Evolutionary conservation across 2,329 filamentous ascomycete genomes (phyloP).

Genomic region (Monosporascus sp.): DNA sequence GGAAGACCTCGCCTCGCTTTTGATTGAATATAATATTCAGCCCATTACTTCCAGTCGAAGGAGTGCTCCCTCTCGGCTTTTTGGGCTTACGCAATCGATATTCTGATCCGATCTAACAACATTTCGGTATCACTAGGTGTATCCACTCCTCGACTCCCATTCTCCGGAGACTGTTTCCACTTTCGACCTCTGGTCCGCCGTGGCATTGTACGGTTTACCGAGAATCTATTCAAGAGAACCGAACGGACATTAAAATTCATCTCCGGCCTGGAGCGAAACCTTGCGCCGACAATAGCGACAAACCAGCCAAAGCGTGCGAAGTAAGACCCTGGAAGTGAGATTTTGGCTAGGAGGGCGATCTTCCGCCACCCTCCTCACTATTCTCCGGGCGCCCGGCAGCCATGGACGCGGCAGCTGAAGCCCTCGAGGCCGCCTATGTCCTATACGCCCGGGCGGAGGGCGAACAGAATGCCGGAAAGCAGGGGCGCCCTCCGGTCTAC

Average conservation of each 20-base stretch:
- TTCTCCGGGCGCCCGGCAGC: constrained; percentile 4
- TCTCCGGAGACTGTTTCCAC: no score
- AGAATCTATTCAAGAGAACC: no score
- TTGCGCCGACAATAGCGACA: not conserved
- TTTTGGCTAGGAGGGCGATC: not conserved
- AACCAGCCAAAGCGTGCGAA: not conserved
- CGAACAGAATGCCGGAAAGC: constrained; percentile 17
- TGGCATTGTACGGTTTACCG: no score
- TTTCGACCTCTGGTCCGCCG: no score
- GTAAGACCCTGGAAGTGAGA: not conserved
- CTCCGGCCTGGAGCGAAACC: not conserved
- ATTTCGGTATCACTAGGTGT: no score
- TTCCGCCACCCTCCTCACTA: constrained; percentile 10
- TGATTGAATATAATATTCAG: not conserved
- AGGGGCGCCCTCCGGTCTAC: constrained; percentile 51
- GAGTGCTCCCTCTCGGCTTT: not conserved
- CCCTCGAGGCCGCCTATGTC: constrained; percentile 28
- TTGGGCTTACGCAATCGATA: no score
- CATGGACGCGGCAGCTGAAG: constrained; percentile 33
- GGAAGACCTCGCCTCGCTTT: no score
- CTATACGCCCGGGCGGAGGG: constrained; percentile 39
- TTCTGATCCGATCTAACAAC: no score
- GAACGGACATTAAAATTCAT: not conserved
- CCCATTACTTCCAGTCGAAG: not conserved
- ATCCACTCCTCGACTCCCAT: no score